Evolutionary conservation across 257 asterid species (phyloP).

Genomic region (Rubia yunnanensis): DNA sequence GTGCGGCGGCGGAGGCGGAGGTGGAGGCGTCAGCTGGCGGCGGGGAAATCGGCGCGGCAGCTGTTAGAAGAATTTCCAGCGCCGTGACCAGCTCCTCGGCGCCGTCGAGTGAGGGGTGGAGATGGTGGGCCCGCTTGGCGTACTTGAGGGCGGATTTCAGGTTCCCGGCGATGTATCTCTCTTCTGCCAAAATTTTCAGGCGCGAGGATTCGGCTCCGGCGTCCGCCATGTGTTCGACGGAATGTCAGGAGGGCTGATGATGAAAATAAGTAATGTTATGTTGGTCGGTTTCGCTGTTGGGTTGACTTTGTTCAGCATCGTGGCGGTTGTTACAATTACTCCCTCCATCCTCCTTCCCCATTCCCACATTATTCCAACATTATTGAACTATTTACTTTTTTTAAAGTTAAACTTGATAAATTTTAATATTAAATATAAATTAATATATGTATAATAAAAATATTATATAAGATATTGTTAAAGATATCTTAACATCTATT

Average conservation of each 20-base stretch:
- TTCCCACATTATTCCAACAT: slow-evolving; percentile 4
- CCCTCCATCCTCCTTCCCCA: not conserved
- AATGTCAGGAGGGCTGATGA: not conserved
- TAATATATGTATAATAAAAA: no score
- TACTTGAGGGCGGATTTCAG: slow-evolving; percentile 48
- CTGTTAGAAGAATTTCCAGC: slow-evolving; percentile 44
- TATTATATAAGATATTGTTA: no score
- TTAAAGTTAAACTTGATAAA: no score
- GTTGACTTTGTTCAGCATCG: not conserved
- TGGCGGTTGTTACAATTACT: no score
- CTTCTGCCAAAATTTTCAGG: slow-evolving; percentile 56
- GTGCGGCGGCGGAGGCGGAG: slow-evolving; percentile 5
- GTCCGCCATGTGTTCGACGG: slow-evolving; percentile 2
- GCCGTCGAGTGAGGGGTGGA: slow-evolving; percentile 45
- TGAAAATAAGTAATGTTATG: not conserved
- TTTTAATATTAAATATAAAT: no score
- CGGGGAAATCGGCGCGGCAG: slow-evolving; percentile 17
- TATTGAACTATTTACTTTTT: no score
- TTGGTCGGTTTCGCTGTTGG: not conserved
- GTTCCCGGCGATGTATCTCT: slow-evolving; percentile 42
- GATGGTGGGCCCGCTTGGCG: slow-evolving; percentile 64
- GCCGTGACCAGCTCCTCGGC: slow-evolving; percentile 54
- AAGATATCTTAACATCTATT: no score
- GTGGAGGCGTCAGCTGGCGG: slow-evolving; percentile 2
- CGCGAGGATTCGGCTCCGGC: slow-evolving; percentile 21